Evolutionary conservation across 78 protist genomes (phyloP).

Genomic region (Emiliania huxleyi): DNA sequence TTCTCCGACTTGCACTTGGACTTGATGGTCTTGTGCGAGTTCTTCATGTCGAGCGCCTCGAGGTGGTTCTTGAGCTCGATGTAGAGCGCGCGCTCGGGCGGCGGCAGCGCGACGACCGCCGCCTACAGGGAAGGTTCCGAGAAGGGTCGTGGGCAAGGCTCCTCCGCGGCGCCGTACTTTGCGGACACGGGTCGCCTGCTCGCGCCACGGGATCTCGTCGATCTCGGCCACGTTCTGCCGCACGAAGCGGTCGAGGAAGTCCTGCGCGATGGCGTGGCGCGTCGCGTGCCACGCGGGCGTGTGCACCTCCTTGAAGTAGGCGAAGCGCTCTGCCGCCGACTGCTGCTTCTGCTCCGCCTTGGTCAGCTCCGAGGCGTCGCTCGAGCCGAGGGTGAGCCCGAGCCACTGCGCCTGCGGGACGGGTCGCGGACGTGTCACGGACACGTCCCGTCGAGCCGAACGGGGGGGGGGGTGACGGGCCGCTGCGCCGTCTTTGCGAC

Average conservation of each 20-base stretch:
- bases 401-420: too few species aligned
- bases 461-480: too few species aligned
- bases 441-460: too few species aligned
- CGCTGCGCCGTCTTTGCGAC: neutral
- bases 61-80: conserved; percentile 31
- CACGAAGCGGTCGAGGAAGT: conserved; percentile 39
- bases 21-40: neutral
- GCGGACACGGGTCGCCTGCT: neutral
- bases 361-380: neutral
- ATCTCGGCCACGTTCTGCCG: conserved; percentile 55
- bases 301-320: neutral
- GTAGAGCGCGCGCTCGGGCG: conserved; percentile 30
- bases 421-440: too few species aligned
- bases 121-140: too few species aligned
- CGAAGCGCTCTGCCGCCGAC: neutral
- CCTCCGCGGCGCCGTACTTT: too few species aligned
- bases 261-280: conserved; percentile 6
- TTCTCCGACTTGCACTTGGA: neutral
- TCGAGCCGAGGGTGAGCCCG: conserved; percentile 10
- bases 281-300: conserved; percentile 14
- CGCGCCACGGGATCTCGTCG: conserved; percentile 51
- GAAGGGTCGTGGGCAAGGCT: too few species aligned
- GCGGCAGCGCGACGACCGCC: neutral
- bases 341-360: neutral
- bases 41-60: neutral